A percentile compares a stretch with the other conserved stretches of the same genome.
These are phyloP conservation scores for Geotrichum siamense DNA, from an alignment of 1,139 yeast genomes.

Conservation along the genomic window DNA sequence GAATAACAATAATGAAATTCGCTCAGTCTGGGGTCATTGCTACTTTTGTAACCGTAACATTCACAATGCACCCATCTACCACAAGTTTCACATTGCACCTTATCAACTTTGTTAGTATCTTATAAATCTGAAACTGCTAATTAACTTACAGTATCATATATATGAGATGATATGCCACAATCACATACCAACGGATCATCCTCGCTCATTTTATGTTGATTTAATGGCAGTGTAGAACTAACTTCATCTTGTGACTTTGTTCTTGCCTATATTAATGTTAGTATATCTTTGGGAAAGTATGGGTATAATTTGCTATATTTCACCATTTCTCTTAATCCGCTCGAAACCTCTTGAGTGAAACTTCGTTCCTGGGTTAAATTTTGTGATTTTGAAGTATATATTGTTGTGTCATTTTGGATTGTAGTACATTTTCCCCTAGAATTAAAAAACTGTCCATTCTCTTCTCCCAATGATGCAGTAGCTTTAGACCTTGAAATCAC, in stretches of 20 bases:
- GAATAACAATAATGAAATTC: conserved; percentile 14
- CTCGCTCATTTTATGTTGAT: too few relatives aligned
- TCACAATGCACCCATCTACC: conserved; percentile 14
- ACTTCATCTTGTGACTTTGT: conserved; percentile 14
- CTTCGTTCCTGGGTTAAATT: too few relatives aligned
- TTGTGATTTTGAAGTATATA: too few relatives aligned
- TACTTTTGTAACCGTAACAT: conserved; percentile 12
- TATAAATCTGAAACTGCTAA: background rate
- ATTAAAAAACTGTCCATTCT: too few relatives aligned
- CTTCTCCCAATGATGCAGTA: background rate
- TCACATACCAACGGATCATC: too few relatives aligned
- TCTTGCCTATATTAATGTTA: conserved; percentile 7
- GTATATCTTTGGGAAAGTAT: background rate
- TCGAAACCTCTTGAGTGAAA: conserved; percentile 3
- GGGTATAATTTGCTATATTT: background rate
- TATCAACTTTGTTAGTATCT: background rate
- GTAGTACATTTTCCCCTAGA: too few relatives aligned
- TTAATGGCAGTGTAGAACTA: conserved; percentile 8
- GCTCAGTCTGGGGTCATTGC: conserved; percentile 2
- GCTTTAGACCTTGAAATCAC: background rate
- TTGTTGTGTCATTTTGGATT: too few relatives aligned
- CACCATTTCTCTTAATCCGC: conserved; percentile 13
- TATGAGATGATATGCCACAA: conserved; percentile 1
- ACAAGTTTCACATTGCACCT: conserved; percentile 15
- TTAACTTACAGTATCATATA: conserved; percentile 3